Evolutionary conservation across 2,329 filamentous ascomycete genomes (phyloP).

Genomic region (Tolypocladium tundrense): DNA sequence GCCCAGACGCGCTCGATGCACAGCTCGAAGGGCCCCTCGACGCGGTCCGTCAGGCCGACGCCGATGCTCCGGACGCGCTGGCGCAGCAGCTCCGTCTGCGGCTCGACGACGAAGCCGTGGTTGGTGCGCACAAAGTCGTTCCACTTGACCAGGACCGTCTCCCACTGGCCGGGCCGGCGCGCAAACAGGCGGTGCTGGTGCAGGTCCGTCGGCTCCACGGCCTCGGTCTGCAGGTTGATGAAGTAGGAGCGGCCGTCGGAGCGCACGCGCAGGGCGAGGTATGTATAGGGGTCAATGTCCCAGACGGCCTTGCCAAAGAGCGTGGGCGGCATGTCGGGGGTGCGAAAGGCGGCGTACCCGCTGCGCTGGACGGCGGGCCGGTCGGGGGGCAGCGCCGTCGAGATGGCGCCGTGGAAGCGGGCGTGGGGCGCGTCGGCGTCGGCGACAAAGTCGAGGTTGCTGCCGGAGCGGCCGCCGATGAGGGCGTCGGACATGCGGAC

Average conservation of each 20-base stretch:
- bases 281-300: slow-evolving; percentile 84
- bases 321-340: slow-evolving; percentile 62
- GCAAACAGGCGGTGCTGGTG: slow-evolving; percentile 87
- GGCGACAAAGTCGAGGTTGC: slow-evolving; percentile 51
- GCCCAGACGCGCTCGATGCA: slow-evolving; percentile 84
- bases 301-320: slow-evolving; percentile 80
- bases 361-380: slow-evolving; percentile 64
- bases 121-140: slow-evolving; percentile 93
- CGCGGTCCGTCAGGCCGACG: slow-evolving; percentile 78
- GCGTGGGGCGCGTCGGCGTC: slow-evolving; percentile 40
- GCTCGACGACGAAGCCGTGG: slow-evolving; percentile 82
- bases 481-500: slow-evolving; percentile 82
- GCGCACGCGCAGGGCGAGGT: slow-evolving; percentile 79
- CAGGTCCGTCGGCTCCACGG: slow-evolving; percentile 85
- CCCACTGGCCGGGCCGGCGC: slow-evolving; percentile 75
- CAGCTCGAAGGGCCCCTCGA: slow-evolving; percentile 81
- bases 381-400: slow-evolving; percentile 68
- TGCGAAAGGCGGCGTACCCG: slow-evolving; percentile 87
- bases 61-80: slow-evolving; percentile 81
- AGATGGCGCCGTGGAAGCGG: slow-evolving; percentile 81
- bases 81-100: slow-evolving; percentile 79
- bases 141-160: slow-evolving; percentile 87
- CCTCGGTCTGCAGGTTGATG: slow-evolving; percentile 91
- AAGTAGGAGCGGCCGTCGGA: slow-evolving; percentile 89
- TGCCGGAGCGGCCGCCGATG: slow-evolving; percentile 77